Base-by-base conservation (phyloP, 768 basidiomycete species). In the Tricholoma flavovirens region DNA sequence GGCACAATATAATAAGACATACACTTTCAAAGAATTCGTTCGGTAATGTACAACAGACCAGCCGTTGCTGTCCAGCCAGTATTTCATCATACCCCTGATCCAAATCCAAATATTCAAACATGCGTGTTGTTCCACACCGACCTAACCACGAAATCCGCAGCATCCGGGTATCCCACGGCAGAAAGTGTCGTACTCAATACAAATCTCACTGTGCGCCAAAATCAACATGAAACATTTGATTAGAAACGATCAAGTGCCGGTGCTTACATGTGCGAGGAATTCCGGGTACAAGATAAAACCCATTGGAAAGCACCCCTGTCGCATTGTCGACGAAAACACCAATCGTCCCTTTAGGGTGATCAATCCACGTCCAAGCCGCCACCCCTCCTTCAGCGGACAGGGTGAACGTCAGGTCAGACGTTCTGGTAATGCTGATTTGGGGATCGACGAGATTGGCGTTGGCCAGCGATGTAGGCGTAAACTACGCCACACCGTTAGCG, bases 331-430 rank as follows among this genome's bases (percentile, higher is more conserved):
- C 66, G 62, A 84, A 84, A 42, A 76, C 68, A 8, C 82, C 83
- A 1, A 83, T 69, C 0, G 80, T 83, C 15, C 79, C 79, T 0
- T 71, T 67, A 0, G 82, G 82, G 64, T 83, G 82, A 53, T 83
- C 83, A 1, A 84, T 68, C 82, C 82, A 83, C 5, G 82, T 77
- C 77, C 80, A 83, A 0, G 76, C 69, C 0, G 77, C 81, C 4
- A 83, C 82, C 0, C 82, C 83, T 11, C 78, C 77, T 43, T 67
- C 65, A 2, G 81, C 82, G 3, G 80, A 81, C 4, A 84, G 64
- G 1, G 75, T 77, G 62, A 84, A 83, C 0, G 74, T 77, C 51
- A 77, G 61, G 57, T 77, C 64, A 5, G 63, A 50, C 0, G 60
- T 57, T 9, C 64, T 53, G 0, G 63, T 70, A 5, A 82, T 55